Evolutionary conservation across 1,139 yeast species (phyloP), one percentile per base, ranked within the genome.

Genomic region (Yamadazyma pseudoaaseri): DNA sequence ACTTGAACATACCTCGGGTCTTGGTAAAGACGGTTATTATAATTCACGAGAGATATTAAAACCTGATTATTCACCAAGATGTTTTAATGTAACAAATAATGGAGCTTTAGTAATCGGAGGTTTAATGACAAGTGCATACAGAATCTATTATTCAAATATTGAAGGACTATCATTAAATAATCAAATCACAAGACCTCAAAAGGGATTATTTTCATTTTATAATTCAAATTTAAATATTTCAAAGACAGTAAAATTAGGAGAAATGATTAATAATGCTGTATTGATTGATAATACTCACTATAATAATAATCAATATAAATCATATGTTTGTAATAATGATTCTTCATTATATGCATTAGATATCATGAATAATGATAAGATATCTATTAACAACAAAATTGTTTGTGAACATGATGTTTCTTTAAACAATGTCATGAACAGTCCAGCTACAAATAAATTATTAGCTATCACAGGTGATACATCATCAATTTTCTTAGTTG

Each of bases 261-360:
- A 83, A 31, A 77, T 81, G 63, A 86, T 89, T 48, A 87, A 87
- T 57, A 89, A 89, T 57, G 79, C 86, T 31, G 94, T 87, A n/a
- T 65, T 81, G 1, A 56, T 85, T 17, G 55, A 41, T 15, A 29
- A 34, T 29, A 58, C 57, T 35, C 79, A 72, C 51, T 13, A 21
- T 10, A 22, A 30, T 14, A 29, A 30, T 9, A 26, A 28, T 16
- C 34, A 35, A 26, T 31, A 27, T 25, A 66, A 69, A 33, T 73
- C 89, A 2, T 76, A 76, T 44, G 77, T 86, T 11, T 87, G 96
- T 58, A 89, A 87, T 55, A 89, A 89, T 53, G 97, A 89, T 54
- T 75, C 79, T 31, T 66, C 74, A 37, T 60, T 89, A 35, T 87
- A 89, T 55, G 65, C 74, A 38, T 70, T 86, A 36, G 83, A 81